Evolutionary conservation across 2,329 filamentous ascomycete genomes (phyloP).

Genomic region (Clathrospora elynae): DNA sequence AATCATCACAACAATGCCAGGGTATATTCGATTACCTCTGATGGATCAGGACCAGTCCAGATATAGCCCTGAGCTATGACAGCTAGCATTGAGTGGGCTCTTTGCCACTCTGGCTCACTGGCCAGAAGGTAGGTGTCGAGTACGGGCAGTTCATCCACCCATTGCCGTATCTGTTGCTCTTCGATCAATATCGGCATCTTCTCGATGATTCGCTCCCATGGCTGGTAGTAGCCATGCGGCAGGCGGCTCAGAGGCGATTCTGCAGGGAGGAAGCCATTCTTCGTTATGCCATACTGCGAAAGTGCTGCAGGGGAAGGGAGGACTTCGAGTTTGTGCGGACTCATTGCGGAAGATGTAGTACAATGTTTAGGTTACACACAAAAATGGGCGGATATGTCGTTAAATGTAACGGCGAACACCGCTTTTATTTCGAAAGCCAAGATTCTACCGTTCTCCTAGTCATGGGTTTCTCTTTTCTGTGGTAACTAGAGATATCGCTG

Average conservation of each 20-base stretch:
- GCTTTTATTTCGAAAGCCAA: constrained; percentile 22
- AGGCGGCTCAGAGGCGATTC: constrained; percentile 73
- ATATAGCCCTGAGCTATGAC: constrained; percentile 79
- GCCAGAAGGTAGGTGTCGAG: constrained; percentile 75
- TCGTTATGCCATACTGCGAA: constrained; percentile 77
- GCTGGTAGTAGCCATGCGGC: constrained; percentile 82
- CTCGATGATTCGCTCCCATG: constrained; percentile 79
- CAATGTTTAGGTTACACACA: background rate
- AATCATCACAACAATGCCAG: background rate
- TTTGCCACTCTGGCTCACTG: constrained; percentile 81
- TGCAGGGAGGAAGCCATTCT: constrained; percentile 79
- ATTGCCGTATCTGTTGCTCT: constrained; percentile 72
- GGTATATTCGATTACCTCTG: constrained; percentile 60
- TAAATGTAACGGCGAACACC: constrained; percentile 19
- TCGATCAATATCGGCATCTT: constrained; percentile 79
- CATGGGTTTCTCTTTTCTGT: no score
- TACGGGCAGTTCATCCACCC: constrained; percentile 74
- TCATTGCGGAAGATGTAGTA: constrained; percentile 26
- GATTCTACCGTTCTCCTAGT: no score
- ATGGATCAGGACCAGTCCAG: constrained; percentile 74
- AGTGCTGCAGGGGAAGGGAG: constrained; percentile 49
- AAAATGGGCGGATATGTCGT: constrained; percentile 10
- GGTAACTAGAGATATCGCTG: no score
- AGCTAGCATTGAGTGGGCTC: constrained; percentile 72
- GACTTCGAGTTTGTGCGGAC: constrained; percentile 32